Evolutionary conservation across 257 asterid genomes (phyloP).

Genomic region (Ajuga chamaepitys): DNA sequence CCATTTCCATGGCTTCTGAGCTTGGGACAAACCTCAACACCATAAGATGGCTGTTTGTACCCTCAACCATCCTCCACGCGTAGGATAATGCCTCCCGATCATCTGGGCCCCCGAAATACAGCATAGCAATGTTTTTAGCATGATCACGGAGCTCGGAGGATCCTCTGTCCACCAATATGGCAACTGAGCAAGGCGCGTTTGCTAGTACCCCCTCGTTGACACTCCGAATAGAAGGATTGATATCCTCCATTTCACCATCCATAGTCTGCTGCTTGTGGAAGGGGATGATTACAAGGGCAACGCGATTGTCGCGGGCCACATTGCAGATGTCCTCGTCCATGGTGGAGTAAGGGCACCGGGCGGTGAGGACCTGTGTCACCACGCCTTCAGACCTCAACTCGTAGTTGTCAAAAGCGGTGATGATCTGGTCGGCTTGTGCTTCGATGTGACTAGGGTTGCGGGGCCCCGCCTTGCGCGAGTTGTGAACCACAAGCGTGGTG

Average conservation of each 20-base stretch:
- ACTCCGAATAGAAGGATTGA: constrained; percentile 43
- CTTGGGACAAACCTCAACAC: constrained; percentile 63
- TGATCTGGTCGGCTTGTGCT: constrained; percentile 66
- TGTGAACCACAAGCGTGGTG: constrained; percentile 60
- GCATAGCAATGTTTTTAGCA: constrained; percentile 39
- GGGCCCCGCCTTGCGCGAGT: constrained; percentile 42
- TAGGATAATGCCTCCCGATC: constrained; percentile 82
- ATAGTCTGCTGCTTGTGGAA: constrained; percentile 54
- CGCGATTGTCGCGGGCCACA: constrained; percentile 58
- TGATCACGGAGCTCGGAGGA: constrained; percentile 24
- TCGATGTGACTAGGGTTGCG: constrained; percentile 49
- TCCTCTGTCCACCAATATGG: constrained; percentile 64
- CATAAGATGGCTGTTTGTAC: constrained; percentile 32
- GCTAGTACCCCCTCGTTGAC: constrained; percentile 69
- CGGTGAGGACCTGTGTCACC: constrained; percentile 57
- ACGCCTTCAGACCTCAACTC: constrained; percentile 69
- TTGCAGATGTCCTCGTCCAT: constrained; percentile 87
- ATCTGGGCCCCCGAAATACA: constrained; percentile 80
- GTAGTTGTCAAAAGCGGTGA: constrained; percentile 62
- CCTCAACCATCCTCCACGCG: constrained; percentile 70
- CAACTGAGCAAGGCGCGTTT: constrained; percentile 83
- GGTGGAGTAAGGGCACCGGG: constrained; percentile 52
- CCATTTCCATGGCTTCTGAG: constrained; percentile 17
- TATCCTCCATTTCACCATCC: constrained; percentile 65
- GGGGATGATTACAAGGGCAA: constrained; percentile 61